Base-by-base conservation (phyloP, 2,329 filamentous ascomycete species). In the Echinosphaeria canescens region DNA sequence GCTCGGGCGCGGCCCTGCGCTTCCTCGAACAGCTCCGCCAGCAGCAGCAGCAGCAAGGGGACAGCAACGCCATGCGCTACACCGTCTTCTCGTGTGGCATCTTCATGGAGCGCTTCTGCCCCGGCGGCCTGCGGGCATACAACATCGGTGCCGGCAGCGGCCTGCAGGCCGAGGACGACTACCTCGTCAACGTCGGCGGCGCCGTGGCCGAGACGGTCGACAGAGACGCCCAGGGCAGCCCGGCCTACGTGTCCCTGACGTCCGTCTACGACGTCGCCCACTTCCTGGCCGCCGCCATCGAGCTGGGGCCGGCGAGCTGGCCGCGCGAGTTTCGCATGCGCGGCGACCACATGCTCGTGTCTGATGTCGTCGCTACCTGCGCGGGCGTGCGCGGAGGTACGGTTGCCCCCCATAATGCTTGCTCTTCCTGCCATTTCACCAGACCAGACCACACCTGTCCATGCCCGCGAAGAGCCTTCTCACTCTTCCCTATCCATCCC, bases 1-100 rank as follows among this genome's bases (percentile, higher is more conserved):
- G 59, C 13, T 64, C 62, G 13, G 50, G 52, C 9, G 51, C 54
- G n/a, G 69, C 70, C 2, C 49, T 72, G 5, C 50, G 54, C 2
- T 52, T 62, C 11, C 48, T 79, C 4, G 53, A 58, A 25, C 54
- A 65, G 26, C 70, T 64, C 43, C 46, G 53, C 10, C 42, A 49
- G 4, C 48, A 51, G 3, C 42, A 37, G 23, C 48, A 51, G 2
- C 46, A 55, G 31, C 48, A 53, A 24, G n/a, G n/a, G n/a, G n/a
- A n/a, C n/a, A n/a, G n/a, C n/a, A 19, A 19, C 17, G 10, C 7
- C 6, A 75, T 82, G 50, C 57, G 61, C 23, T 76, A 62, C 32
- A 80, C 75, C 0, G 54, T 70, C 15, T 81, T 82, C 44, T 64
- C 69, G 0, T 82, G 76, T 36, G 76, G 76, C 13, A 47, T 81